A percentile compares a stretch with the other conserved stretches of the same genome.
phyloP scores from a whole-genome alignment of 2,329 filamentous ascomycete genomes.

The Colletotrichum sp. region DNA sequence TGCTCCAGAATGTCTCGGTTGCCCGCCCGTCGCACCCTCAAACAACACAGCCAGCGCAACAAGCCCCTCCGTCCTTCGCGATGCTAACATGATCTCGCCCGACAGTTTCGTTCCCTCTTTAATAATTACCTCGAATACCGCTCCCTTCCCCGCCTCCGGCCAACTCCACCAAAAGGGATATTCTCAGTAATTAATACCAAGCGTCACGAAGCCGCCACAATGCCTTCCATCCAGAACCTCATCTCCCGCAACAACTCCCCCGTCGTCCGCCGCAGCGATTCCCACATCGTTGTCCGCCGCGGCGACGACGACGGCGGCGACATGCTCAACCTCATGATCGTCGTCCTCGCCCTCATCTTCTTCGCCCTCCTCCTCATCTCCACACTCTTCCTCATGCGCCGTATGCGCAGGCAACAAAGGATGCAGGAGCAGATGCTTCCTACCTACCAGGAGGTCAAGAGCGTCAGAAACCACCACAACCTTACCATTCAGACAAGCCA shows the following conservation, averaged over 20 bases:
- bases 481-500: constrained; percentile 62
- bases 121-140: constrained; percentile 13
- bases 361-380: constrained; percentile 72
- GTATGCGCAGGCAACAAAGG: constrained; percentile 56
- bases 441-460: constrained; percentile 68
- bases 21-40: neutral
- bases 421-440: constrained; percentile 64
- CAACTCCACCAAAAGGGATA: neutral
- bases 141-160: neutral
- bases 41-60: neutral
- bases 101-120: constrained; percentile 7
- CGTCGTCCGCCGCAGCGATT: constrained; percentile 32
- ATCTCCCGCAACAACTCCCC: constrained; percentile 47
- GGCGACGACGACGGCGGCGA: constrained; percentile 54
- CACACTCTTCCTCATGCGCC: constrained; percentile 75
- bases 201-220: constrained; percentile 23
- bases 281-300: constrained; percentile 36
- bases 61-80: neutral
- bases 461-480: constrained; percentile 56
- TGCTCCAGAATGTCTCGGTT: constrained; percentile 12
- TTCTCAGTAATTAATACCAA: neutral
- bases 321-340: constrained; percentile 79
- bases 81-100: neutral
- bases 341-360: constrained; percentile 79
- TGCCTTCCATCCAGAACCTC: constrained; percentile 43